Evolutionary conservation across 371 early-diverging fungal genomes (phyloP).

Genomic region (Mitosporidium daphniae): DNA sequence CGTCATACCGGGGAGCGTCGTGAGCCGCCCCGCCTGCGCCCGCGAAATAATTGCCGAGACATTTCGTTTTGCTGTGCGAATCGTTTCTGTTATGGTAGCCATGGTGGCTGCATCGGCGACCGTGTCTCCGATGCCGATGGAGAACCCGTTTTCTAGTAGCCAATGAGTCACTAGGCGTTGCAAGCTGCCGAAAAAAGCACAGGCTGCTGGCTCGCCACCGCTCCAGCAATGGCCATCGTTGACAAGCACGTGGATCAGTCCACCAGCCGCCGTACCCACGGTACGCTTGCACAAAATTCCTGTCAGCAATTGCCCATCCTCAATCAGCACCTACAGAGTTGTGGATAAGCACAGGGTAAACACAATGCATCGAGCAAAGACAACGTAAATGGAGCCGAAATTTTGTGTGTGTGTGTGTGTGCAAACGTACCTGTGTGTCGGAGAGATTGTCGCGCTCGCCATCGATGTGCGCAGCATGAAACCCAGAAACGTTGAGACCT

Average conservation of each 20-base stretch:
- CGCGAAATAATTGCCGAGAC: conserved; percentile 45
- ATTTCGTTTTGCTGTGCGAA: conserved; percentile 35
- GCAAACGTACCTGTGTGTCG: no score
- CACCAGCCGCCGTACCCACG: conserved; percentile 62
- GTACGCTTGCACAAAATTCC: conserved; percentile 92
- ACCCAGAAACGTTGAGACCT: conserved; percentile 14
- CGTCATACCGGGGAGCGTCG: conserved; percentile 82
- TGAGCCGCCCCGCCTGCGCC: conserved; percentile 48
- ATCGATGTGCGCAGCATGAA: conserved; percentile 41
- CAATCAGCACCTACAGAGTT: conserved; percentile 63
- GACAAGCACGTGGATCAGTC: conserved; percentile 73
- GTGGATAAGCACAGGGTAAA: no score
- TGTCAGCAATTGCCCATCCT: conserved; percentile 56
- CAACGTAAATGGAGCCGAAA: no score
- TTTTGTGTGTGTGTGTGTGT: no score
- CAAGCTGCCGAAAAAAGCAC: conserved; percentile 59
- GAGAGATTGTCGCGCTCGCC: conserved; percentile 23
- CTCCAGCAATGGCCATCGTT: no score
- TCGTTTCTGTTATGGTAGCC: conserved; percentile 37
- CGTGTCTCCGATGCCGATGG: conserved; percentile 96
- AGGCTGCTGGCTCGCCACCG: conserved; percentile 54
- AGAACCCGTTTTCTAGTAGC: conserved; percentile 60
- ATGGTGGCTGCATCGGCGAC: conserved; percentile 62
- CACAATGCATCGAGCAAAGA: no score
- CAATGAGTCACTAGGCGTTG: conserved; percentile 86